phyloP scores from a whole-genome alignment of 2,329 filamentous ascomycete genomes.

The Passalora sequoiae region DNA sequence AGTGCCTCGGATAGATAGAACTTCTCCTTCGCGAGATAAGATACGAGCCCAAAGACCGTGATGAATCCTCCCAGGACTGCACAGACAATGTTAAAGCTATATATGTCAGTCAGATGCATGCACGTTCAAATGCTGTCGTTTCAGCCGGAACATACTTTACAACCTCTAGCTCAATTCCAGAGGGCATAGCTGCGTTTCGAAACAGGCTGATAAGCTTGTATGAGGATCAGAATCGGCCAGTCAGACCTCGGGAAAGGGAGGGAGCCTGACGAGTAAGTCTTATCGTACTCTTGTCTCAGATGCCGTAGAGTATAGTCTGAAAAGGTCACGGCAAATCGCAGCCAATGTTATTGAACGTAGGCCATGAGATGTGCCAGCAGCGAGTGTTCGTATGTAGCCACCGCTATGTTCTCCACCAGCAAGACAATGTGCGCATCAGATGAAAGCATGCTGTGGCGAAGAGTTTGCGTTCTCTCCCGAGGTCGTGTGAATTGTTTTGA shows the following conservation, averaged over 20 bases:
- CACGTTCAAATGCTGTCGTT: no score
- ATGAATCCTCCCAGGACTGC: slow-evolving; percentile 81
- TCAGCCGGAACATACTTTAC: not conserved
- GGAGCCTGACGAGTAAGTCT: slow-evolving; percentile 9
- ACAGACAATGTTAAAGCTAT: slow-evolving; percentile 80
- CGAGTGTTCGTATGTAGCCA: no score
- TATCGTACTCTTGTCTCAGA: slow-evolving; percentile 21
- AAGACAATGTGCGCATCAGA: no score
- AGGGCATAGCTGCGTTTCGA: not conserved
- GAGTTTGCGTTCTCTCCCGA: no score
- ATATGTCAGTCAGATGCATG: slow-evolving; percentile 41
- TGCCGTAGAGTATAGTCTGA: not conserved
- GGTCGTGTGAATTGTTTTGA: no score
- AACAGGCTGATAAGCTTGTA: not conserved
- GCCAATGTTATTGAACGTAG: slow-evolving; percentile 27
- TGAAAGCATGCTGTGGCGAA: no score
- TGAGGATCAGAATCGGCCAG: no score
- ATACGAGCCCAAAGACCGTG: slow-evolving; percentile 83
- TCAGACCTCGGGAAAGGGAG: no score
- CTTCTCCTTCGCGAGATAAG: slow-evolving; percentile 81
- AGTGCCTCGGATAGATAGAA: slow-evolving; percentile 91
- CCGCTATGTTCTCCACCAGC: no score
- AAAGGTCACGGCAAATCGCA: slow-evolving; percentile 8
- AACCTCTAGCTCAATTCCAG: not conserved
- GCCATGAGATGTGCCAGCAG: slow-evolving; percentile 10